Base-by-base conservation (phyloP, 2,329 filamentous ascomycete species). In the Nigrospora oryzae region DNA sequence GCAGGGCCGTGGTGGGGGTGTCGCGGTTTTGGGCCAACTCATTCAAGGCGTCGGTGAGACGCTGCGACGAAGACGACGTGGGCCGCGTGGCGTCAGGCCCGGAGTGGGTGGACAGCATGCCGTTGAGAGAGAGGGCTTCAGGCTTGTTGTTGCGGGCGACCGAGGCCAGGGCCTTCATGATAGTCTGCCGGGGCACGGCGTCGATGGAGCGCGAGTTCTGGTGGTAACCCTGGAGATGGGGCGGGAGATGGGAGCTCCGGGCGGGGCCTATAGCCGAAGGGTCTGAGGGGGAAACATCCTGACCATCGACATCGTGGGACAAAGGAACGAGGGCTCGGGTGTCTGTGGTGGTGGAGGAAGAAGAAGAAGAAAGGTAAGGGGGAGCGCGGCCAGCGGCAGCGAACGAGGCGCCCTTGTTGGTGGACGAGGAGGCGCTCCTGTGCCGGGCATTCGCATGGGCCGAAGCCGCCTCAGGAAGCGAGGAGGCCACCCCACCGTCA, bases 121-220 rank as follows among this genome's bases (percentile, higher is more conserved):
- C 70, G 63, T 74, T 68, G 50, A 86, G 65, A 28, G 81, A 79
- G 17, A 84, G 74, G 40, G 80, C 71, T 59, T 83, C 75, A 43
- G 82, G 76, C 57, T 79, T 78, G 54, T 75, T 74, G 54, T 72
- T 76, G 57, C 75, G 75, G 46, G 74, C 69, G 37, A 78, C 72
- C 13, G 86, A 89, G 45, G 84, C 84, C 53, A 91, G 67, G 6
- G 86, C 86, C 68, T 93, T 90, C 70, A 90, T 80, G 57, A 89
- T 81, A 45, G 87, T 91, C 66, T 91, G 87, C 51, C 81, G 81
- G 12, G 87, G 86, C 52, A 90, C 71, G 40, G 74, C 73, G 56
- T 87, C 84, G 59, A 78, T 73, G 11, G 82, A 84, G 31, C 71
- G 69, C 14, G 68, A 64, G 62, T 67, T 72, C 60, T 71, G 74